Evolutionary conservation across 2,329 filamentous ascomycete genomes (phyloP), one percentile per base, ranked within the genome.

Genomic region (Colletotrichum ledebouriae): DNA sequence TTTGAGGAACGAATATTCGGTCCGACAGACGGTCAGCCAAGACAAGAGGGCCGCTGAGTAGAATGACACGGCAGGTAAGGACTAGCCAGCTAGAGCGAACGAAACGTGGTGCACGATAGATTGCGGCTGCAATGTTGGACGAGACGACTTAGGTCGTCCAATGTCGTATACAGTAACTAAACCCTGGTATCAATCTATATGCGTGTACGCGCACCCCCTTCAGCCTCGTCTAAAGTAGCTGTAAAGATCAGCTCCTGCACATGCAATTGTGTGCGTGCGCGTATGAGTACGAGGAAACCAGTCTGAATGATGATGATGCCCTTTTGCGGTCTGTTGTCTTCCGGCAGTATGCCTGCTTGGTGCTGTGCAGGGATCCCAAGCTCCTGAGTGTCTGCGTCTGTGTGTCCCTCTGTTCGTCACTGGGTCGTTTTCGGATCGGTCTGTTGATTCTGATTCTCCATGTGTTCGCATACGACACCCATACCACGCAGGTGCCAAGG

Each of bases 111-210:
- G 52, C 29, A 33, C 52, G 4, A 29, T 20, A 46, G 15, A 52
- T 33, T 34, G 39, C 33, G 20, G 17, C 25, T 57, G 37, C 22
- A 61, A 4, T 41, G 15, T 56, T 34, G 46, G 33, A 58, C 50
- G n/a, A 41, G 29, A 39, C 2, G 12, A 39, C 10, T 39, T 7
- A 13, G 37, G 37, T 39, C 37, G 37, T 39, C 37, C 37, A 17
- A 56, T 17, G 20, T 10, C 15, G 12, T 22, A 33, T 12, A 15
- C n/a, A 20, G 22, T 57, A 57, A 10, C 34, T 25, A 25, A 50
- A 20, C 46, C 44, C 29, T 67, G 64, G 59, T 67, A 58, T 64
- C 64, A 63, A 53, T 64, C 59, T 64, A 58, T 59, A 49, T 63
- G 34, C 25, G 59, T 63, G n/a, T 63, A 42, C 50, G 20, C 34